phyloP scores from a whole-genome alignment of 2,329 filamentous ascomycete genomes.

The Alternaria hordeiaustralica region DNA sequence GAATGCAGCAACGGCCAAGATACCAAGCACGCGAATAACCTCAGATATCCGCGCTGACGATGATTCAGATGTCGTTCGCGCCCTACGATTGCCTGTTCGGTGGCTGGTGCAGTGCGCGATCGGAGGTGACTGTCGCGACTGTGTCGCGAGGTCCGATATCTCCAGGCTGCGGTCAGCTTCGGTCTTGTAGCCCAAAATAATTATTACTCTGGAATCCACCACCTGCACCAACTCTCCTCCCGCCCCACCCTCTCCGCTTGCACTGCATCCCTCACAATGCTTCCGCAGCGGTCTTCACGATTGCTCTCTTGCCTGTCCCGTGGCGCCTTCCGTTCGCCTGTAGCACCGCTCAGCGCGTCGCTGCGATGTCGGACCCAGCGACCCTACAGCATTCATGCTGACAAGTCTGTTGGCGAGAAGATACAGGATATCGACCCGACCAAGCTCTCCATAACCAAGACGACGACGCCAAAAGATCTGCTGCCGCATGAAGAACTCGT shows the following conservation, averaged over 20 bases:
- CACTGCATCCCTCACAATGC: slow-evolving; percentile 37
- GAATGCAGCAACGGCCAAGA: slow-evolving; percentile 2
- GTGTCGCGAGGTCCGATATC: slow-evolving; percentile 17
- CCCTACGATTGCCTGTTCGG: slow-evolving; percentile 17
- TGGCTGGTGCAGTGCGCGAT: slow-evolving; percentile 18
- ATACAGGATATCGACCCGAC: slow-evolving; percentile 76
- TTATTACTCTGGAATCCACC: slow-evolving; percentile 15
- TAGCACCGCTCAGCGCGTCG: slow-evolving; percentile 46
- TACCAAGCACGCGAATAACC: slow-evolving; percentile 30
- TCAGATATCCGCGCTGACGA: slow-evolving; percentile 30
- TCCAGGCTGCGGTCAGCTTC: slow-evolving; percentile 33
- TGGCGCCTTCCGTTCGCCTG: slow-evolving; percentile 34
- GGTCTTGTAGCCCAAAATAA: slow-evolving; percentile 33
- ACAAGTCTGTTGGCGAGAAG: slow-evolving; percentile 57
- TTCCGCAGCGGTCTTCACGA: slow-evolving; percentile 44
- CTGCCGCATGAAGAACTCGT: slow-evolving; percentile 80
- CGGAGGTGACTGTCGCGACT: slow-evolving; percentile 18
- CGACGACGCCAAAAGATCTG: slow-evolving; percentile 75
- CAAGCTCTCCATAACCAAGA: slow-evolving; percentile 76
- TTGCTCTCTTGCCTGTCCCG: slow-evolving; percentile 43
- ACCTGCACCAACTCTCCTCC: slow-evolving; percentile 14
- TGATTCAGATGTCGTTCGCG: slow-evolving; percentile 19
- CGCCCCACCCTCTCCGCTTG: slow-evolving; percentile 9
- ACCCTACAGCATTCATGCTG: slow-evolving; percentile 58
- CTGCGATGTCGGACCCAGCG: slow-evolving; percentile 55